Evolutionary conservation across 1,284 basidiomycete genomes (phyloP), one percentile per base, ranked within the genome.

Genomic region (Meira miltonrushii): DNA sequence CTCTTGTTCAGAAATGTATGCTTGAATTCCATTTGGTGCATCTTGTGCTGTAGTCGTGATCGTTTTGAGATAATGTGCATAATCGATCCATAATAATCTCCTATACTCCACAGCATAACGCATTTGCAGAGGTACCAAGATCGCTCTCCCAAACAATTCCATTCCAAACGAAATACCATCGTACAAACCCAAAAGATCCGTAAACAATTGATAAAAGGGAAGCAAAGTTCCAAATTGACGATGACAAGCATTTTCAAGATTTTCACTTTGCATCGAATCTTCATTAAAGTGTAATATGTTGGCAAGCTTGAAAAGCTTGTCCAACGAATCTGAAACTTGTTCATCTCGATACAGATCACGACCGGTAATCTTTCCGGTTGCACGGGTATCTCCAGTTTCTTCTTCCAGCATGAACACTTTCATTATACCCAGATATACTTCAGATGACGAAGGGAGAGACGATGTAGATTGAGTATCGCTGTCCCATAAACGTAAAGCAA

Each of bases 141-240:
- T 82, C 3, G 92, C 82, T 2, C 84, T 82, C 1, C 85, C 85
- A 75, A 97, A 97, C 1, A 85, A 78, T 0, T 83, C 81, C 71
- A 97, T 86, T 7, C 87, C 86, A 78, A 94, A 93, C 1, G 93
- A 97, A 62, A 93, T 86, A 0, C 90, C 84, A 68, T 92, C 90
- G 80, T 92, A 97, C 8, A 97, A 81, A 0, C 85, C 87, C 53
- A 95, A 82, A 66, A 96, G 87, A 78, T 96, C 92, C 28, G 89
- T 89, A 81, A 93, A 98, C 75, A 89, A 89, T 75, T 95, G 92
- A 81, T 87, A 96, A 28, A 56, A 56, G n/a, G 55, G 40, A 3
- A 23, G 11, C 8, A 33, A 40, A 2, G 33, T 53, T 7, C 51
- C 39, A 53, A 53, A 40, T 53, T 53, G 51, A 13, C 38, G n/a